Conservation (phyloP, 1,284 basidiomycete species). For the Tylopilus sp. region DNA sequence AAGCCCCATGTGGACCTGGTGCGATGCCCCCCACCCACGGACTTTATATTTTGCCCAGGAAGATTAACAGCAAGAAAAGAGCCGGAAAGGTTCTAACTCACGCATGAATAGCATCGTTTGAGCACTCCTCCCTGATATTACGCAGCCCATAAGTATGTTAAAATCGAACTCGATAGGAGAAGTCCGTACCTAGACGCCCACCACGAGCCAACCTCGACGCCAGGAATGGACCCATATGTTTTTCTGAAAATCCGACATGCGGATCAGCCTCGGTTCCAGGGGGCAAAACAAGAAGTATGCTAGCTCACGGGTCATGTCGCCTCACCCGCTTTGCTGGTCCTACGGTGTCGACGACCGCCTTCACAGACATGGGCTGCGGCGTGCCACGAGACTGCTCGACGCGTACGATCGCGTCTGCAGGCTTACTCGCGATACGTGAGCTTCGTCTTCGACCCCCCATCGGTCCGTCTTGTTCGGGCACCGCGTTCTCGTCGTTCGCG, state of each 20-base stretch:
- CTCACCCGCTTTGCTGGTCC: slow-evolving; percentile 42
- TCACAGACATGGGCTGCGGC: slow-evolving; percentile 36
- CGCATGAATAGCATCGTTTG: slow-evolving; percentile 70
- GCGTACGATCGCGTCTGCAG: slow-evolving; percentile 43
- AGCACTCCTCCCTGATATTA: slow-evolving; percentile 53
- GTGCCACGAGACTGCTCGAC: slow-evolving; percentile 33
- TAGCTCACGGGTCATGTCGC: slow-evolving; percentile 59
- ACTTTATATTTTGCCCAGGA: slow-evolving; percentile 31
- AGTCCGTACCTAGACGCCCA: slow-evolving; percentile 56
- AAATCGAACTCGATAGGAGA: neutral
- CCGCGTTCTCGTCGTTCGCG: slow-evolving; percentile 28
- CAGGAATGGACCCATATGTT: slow-evolving; percentile 55
- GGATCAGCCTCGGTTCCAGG: neutral
- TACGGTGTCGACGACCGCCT: slow-evolving; percentile 31
- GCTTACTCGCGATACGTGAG: slow-evolving; percentile 55
- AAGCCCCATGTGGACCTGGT: slow-evolving; percentile 61
- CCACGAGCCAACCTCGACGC: slow-evolving; percentile 70
- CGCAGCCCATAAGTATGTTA: neutral
- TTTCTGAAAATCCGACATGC: slow-evolving; percentile 18
- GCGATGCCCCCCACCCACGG: slow-evolving; percentile 79
- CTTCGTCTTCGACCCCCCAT: slow-evolving; percentile 50
- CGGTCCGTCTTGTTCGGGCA: neutral
- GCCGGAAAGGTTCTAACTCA: slow-evolving; percentile 34
- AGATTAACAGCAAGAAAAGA: neutral
- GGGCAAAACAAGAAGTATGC: neutral